Evolutionary conservation across 1,284 basidiomycete species (phyloP), one percentile per base, ranked within the genome.

Genomic region (Ceratobasidium papillatum): DNA sequence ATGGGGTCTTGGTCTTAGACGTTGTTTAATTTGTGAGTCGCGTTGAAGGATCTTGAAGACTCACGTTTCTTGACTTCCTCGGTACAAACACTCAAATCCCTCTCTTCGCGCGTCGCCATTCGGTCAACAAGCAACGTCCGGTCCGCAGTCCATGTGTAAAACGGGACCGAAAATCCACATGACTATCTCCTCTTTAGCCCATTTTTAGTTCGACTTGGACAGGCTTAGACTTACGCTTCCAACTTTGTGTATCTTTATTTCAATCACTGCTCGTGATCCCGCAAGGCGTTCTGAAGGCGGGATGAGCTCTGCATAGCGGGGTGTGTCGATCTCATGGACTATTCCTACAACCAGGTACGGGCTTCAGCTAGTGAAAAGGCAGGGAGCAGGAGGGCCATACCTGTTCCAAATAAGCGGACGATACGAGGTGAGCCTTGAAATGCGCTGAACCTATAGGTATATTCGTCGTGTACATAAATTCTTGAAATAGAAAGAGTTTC

Each of bases 201-300:
- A 41, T 77, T n/a, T n/a, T n/a, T n/a, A n/a, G 83, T 78, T 25
- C 17, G 58, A 22, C 36, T 22, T 51, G 32, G 41, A n/a, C 19
- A 19, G n/a, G 32, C n/a, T 17, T 52, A 14, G 12, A 83, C 86
- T 74, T 76, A 88, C 87, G 0, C 85, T 86, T 56, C 83, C 83
- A 49, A 87, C 85, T 81, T 86, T 85, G 76, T 84, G 81, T 11
- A 88, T 81, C 74, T 88, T 83, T n/a, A 89, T 78, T 61, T 86
- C 81, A 76, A 89, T 87, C 25, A 84, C 82, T 5, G 87, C 84
- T 7, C 87, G 83, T 1, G 86, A 87, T n/a, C 87, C 86, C 17
- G 84, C 81, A 73, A 84, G 81, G 14, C 87, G 83, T 32, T 79
- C 81, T 30, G 79, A 79, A 0, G 79, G 78, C 0, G 85, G 84